These are phyloP conservation scores for Fusarium caatingaense DNA, from an alignment of 2,329 filamentous ascomycete genomes.

Conservation along the genomic window DNA sequence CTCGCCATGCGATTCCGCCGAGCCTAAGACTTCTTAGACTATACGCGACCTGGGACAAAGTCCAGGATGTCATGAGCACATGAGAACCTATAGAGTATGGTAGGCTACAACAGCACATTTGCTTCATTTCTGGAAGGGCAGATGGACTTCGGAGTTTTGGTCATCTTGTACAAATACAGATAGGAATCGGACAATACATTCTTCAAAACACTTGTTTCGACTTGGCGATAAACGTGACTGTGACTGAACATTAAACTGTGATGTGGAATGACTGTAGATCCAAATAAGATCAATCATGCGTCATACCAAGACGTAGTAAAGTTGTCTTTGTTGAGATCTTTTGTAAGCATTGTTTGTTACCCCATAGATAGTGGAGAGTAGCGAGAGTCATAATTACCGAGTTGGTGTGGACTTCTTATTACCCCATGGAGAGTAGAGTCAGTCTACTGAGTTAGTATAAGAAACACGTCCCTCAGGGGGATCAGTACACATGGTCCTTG, in stretches of 20 bases:
- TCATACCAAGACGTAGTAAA: background rate
- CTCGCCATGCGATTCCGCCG: slow-evolving; percentile 31
- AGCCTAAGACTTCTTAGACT: slow-evolving; percentile 21
- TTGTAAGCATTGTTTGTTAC: background rate
- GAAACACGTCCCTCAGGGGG: background rate
- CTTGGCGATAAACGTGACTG: slow-evolving; percentile 3
- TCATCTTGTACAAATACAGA: slow-evolving; percentile 30
- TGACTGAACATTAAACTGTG: background rate
- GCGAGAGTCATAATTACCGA: background rate
- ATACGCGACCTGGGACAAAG: background rate
- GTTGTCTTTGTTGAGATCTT: background rate
- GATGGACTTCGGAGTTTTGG: slow-evolving; percentile 26
- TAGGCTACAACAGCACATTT: slow-evolving; percentile 8
- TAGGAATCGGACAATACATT: slow-evolving; percentile 32
- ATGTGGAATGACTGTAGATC: background rate
- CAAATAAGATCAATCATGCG: background rate
- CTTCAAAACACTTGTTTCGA: slow-evolving; percentile 22
- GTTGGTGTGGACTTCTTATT: background rate
- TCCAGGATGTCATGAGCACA: slow-evolving; percentile 21
- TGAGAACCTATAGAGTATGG: background rate
- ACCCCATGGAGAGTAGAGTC: background rate
- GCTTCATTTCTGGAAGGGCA: slow-evolving; percentile 17
- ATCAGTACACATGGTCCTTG: background rate
- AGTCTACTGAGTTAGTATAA: background rate
- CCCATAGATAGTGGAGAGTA: background rate